These are phyloP conservation scores for Brettanomyces sp. DNA, from an alignment of 805 yeast genomes.

Conservation along the genomic window DNA sequence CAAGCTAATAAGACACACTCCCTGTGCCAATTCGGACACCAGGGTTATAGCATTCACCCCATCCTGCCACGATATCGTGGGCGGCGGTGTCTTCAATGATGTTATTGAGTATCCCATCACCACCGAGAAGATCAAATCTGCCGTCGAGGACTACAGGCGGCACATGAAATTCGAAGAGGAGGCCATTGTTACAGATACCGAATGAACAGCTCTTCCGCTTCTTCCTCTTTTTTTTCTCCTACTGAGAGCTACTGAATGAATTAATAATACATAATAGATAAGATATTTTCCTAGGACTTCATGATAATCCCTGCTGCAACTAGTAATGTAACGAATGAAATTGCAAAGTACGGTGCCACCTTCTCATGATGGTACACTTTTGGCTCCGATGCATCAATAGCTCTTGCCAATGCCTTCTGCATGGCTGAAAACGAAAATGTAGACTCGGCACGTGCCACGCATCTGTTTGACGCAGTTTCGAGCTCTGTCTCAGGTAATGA, in stretches of 20 bases:
- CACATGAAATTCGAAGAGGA: conserved; percentile 19
- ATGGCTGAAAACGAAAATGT: conserved; percentile 38
- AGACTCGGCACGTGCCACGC: conserved; percentile 24
- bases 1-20: conserved; percentile 64
- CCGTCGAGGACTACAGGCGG: conserved; percentile 19
- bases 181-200: conserved; percentile 26
- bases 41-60: conserved; percentile 72
- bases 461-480: conserved; percentile 14
- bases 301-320: background rate
- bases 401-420: conserved; percentile 19
- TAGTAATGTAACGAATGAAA: background rate
- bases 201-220: conserved; percentile 6
- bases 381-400: conserved; percentile 10
- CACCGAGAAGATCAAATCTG: conserved; percentile 22
- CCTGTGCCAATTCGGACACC: conserved; percentile 67
- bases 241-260: background rate
- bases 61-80: conserved; percentile 55
- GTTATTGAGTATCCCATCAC: conserved; percentile 67
- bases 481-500: conserved; percentile 8
- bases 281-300: too few species aligned
- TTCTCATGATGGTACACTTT: conserved; percentile 3
- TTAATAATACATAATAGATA: background rate
- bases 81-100: conserved; percentile 49
- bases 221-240: background rate
- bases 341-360: background rate